Conservation (phyloP, 495 filamentous ascomycete species). For the Pyronema domesticum region DNA sequence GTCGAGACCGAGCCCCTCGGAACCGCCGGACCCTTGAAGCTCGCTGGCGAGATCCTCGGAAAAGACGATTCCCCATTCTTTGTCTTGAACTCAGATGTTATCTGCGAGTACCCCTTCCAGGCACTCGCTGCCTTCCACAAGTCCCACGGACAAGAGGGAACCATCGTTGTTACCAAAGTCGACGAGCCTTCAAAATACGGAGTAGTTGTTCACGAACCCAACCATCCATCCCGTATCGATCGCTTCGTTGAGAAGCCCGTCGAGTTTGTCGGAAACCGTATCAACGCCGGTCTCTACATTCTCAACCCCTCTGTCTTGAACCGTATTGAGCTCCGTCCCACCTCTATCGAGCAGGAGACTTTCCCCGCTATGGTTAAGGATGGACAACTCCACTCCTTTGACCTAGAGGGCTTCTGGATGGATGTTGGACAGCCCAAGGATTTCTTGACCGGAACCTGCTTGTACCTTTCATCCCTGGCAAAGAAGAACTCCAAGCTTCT, state of each 20-base stretch:
- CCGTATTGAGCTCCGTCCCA: slow-evolving; percentile 90
- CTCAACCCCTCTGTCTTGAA: slow-evolving; percentile 80
- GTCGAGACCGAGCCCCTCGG: slow-evolving; percentile 90
- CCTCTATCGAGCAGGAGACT: slow-evolving; percentile 98
- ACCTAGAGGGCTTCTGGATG: slow-evolving; percentile 99
- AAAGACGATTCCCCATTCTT: slow-evolving; percentile 95
- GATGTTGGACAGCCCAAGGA: slow-evolving; percentile 98
- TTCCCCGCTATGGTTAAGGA: slow-evolving; percentile 91
- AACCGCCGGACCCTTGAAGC: slow-evolving; percentile 88
- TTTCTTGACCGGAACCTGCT: slow-evolving; percentile 88
- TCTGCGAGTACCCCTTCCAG: slow-evolving; percentile 93
- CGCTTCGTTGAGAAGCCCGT: slow-evolving; percentile 99
- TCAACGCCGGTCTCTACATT: slow-evolving; percentile 99
- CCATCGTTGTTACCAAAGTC: slow-evolving; percentile 97
- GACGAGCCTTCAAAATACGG: slow-evolving; percentile 99
- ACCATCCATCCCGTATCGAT: slow-evolving; percentile 82
- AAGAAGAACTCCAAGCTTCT: slow-evolving; percentile 86
- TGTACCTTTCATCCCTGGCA: slow-evolving; percentile 83
- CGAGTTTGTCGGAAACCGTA: slow-evolving; percentile 97
- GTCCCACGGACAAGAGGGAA: slow-evolving; percentile 82
- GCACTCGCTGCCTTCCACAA: slow-evolving; percentile 82
- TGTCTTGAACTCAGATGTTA: slow-evolving; percentile 96
- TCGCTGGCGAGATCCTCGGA: slow-evolving; percentile 80
- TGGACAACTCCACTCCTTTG: slow-evolving; percentile 88
- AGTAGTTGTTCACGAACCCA: slow-evolving; percentile 94